phyloP scores from a whole-genome alignment of 2,329 filamentous ascomycete species.

The Cladophialophora carrionii region DNA sequence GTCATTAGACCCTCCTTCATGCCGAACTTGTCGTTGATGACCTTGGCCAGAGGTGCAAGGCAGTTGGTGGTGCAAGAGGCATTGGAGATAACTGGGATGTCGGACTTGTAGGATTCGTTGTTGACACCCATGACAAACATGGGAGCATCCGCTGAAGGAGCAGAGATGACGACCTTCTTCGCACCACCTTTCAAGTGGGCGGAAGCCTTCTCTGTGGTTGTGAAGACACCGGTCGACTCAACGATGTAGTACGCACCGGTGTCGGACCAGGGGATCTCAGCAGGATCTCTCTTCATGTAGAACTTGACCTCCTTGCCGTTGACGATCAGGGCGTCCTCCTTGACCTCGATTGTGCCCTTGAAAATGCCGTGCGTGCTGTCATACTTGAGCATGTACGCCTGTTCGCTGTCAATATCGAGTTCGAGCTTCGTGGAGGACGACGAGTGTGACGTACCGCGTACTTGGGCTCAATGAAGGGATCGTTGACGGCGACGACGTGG shows the following conservation, averaged over 20 bases:
- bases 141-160: slow-evolving; percentile 73
- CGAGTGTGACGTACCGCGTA: slow-evolving; percentile 78
- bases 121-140: slow-evolving; percentile 99
- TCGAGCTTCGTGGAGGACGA: slow-evolving; percentile 1
- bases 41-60: slow-evolving; percentile 98
- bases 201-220: slow-evolving; percentile 92
- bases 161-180: slow-evolving; percentile 87
- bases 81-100: slow-evolving; percentile 94
- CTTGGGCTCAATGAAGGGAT: slow-evolving; percentile 97
- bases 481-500: slow-evolving; percentile 95
- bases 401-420: slow-evolving; percentile 11
- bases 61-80: slow-evolving; percentile 99
- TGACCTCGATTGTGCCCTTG: slow-evolving; percentile 83
- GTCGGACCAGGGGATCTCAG: slow-evolving; percentile 85
- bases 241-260: slow-evolving; percentile 91
- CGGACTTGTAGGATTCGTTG: slow-evolving; percentile 87
- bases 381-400: slow-evolving; percentile 99
- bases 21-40: slow-evolving; percentile 96
- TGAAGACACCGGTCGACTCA: slow-evolving; percentile 99
- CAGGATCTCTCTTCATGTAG: slow-evolving; percentile 89
- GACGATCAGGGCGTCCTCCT: slow-evolving; percentile 74
- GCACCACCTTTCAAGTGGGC: slow-evolving; percentile 94
- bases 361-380: slow-evolving; percentile 96
- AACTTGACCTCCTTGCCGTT: slow-evolving; percentile 95
- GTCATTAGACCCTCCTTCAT: slow-evolving; percentile 99